Conservation (phyloP, 1,284 basidiomycete species). For the Pseudozyma sp. region DNA sequence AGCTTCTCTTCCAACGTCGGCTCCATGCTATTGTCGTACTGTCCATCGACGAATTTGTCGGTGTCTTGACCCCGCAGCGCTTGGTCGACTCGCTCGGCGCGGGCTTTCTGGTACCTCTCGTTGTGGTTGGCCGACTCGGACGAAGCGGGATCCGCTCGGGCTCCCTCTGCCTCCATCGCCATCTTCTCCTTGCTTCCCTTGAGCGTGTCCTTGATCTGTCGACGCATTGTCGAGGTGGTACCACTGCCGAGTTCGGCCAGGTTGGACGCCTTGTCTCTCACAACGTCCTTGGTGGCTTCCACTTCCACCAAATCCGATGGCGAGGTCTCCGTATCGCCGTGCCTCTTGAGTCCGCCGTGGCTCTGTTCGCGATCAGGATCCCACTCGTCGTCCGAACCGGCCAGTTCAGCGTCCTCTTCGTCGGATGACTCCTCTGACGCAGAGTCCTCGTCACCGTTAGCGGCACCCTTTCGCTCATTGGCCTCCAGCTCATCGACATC, state of each 20-base stretch:
- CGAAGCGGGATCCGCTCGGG: neutral
- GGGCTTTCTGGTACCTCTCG: conserved; percentile 36
- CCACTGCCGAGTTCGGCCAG: conserved; percentile 19
- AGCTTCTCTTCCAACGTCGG: conserved; percentile 52
- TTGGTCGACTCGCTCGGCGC: conserved; percentile 30
- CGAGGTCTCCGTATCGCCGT: conserved; percentile 8
- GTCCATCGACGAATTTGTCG: conserved; percentile 39
- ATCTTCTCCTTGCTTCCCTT: conserved; percentile 20
- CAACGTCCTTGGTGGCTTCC: conserved; percentile 14
- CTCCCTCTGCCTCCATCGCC: conserved; percentile 6
- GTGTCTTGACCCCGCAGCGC: conserved; percentile 33
- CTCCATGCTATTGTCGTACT: conserved; percentile 46
- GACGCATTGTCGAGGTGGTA: conserved; percentile 22
- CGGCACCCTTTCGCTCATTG: conserved; percentile 33
- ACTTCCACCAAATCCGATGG: conserved; percentile 26
- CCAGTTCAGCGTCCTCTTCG: conserved; percentile 19
- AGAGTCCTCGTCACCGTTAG: conserved; percentile 4
- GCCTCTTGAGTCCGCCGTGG: conserved; percentile 44
- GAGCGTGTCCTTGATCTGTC: conserved; percentile 41
- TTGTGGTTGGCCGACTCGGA: conserved; percentile 31
- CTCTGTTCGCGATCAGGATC: conserved; percentile 82
- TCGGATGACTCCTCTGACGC: conserved; percentile 14
- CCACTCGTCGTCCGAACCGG: conserved; percentile 72
- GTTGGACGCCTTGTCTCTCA: conserved; percentile 21
- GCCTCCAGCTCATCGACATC: conserved; percentile 87